Base-by-base conservation (phyloP, 495 filamentous ascomycete genomes). In the Bacidia rubella region DNA sequence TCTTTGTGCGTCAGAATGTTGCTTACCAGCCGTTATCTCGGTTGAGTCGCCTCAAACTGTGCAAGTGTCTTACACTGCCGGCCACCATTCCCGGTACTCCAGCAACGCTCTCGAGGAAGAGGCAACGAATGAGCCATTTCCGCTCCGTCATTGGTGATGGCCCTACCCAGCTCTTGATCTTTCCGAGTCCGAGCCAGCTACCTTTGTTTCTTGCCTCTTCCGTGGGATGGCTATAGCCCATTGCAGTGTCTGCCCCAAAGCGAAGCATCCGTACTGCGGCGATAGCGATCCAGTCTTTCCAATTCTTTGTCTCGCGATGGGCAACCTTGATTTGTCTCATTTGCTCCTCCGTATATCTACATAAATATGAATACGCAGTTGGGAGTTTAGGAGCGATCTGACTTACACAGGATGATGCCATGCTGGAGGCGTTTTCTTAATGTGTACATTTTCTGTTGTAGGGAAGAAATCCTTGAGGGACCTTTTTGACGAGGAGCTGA, bases 41-140 rank as follows among this genome's bases (percentile, higher is more conserved):
- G 70, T 87, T 88, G 71, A 98, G 80, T 5, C 80, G 74, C 42
- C 92, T 74, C 53, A 98, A 69, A 57, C 81, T 87, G 61, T 84
- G 78, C 5, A 98, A 70, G 67, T 98, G 92, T 19, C 92, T 74
- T 11, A 97, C 69, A 83, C 94, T 95, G 9, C 90, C 92, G 0
- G 82, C 92, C 3, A 97, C 93, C 88, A 97, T 97, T 0, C 93
- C 93, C 0, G 93, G 93, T 0, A 98, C 92, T 19, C 83, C 92
- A 10, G 92, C 92, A 26, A 98, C 86, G 48, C 83, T 89, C 66
- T 98, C 92, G 47, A 98, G 75, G 68, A 98, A 97, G 55, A 98
- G 74, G 59, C 94, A 86, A 20, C 92, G 76, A 11, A 84, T 75
- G 38, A 96, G 67, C 84, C 84, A 90, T 59, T 88, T 85, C 20